phyloP scores from a whole-genome alignment of 108 stramenopile genomes.

The Parmales sp. region DNA sequence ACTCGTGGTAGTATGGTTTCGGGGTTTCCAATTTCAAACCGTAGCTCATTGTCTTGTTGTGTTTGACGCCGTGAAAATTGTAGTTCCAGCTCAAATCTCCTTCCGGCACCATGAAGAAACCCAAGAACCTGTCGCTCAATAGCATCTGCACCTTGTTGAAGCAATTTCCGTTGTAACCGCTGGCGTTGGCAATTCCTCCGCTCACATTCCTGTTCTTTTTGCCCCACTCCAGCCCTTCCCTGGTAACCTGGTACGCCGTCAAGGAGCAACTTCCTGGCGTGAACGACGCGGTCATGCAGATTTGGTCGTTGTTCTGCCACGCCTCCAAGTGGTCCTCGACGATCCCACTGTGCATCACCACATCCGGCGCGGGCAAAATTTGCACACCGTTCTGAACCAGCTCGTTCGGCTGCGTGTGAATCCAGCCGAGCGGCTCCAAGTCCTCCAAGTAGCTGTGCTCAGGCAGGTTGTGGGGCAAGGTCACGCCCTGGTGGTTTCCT shows the following conservation, averaged over 20 bases:
- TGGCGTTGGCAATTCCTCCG: conserved; percentile 74
- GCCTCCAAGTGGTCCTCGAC: conserved; percentile 66
- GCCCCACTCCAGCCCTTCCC: conserved; percentile 88
- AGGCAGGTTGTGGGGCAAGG: conserved; percentile 83
- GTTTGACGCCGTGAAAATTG: conserved; percentile 97
- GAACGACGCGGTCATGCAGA: conserved; percentile 90
- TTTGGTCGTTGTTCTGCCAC: conserved; percentile 86
- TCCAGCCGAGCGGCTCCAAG: conserved; percentile 95
- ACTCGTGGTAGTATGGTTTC: conserved; percentile 85
- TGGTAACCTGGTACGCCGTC: conserved; percentile 90
- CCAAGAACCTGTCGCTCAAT: conserved; percentile 90
- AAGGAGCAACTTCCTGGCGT: conserved; percentile 96
- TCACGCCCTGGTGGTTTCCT: conserved; percentile 90
- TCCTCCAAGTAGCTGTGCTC: conserved; percentile 79
- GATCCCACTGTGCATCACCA: conserved; percentile 75
- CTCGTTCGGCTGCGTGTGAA: conserved; percentile 98
- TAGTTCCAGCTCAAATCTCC: conserved; percentile 94
- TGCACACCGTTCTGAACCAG: conserved; percentile 82
- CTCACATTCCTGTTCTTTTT: conserved; percentile 78
- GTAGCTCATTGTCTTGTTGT: conserved; percentile 82
- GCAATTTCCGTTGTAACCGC: conserved; percentile 82
- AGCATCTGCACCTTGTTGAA: conserved; percentile 98
- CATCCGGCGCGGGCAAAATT: conserved; percentile 82
- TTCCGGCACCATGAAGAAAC: conserved; percentile 94
- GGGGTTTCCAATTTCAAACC: conserved; percentile 75